Percentiles rank a stretch among this genome's conserved stretches.
These are phyloP conservation scores for Cardiospermum halicacabum DNA, from an alignment of 345 rosid species.

Conservation along the genomic window DNA sequence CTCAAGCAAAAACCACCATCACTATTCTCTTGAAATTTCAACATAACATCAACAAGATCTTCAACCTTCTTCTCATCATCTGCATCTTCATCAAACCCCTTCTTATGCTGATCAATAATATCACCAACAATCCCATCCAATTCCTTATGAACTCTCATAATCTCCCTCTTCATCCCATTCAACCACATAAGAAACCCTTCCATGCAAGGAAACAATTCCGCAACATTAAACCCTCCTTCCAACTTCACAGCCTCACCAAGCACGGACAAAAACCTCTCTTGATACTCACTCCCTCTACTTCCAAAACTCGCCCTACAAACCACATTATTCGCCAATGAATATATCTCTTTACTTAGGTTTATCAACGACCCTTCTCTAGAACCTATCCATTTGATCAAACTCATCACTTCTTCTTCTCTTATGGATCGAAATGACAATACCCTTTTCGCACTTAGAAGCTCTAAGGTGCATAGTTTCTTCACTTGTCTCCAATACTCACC, in stretches of 20 bases:
- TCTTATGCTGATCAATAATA: not conserved
- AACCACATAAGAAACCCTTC: not conserved
- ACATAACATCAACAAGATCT: conserved; percentile 23
- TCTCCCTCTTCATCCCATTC: not conserved
- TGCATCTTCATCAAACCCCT: not conserved
- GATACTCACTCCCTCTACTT: not conserved
- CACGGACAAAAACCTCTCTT: not conserved
- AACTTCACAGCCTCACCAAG: not conserved
- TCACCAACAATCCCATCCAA: not conserved
- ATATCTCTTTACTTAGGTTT: not conserved
- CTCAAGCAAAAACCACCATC: conserved; percentile 1
- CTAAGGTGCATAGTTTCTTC: not conserved
- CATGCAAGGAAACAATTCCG: conserved; percentile 25
- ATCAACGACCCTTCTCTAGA: not conserved
- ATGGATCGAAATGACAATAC: conserved; percentile 9
- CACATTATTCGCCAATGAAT: not conserved
- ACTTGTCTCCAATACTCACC: conserved; percentile 19
- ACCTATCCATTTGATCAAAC: not conserved
- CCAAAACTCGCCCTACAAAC: conserved; percentile 10
- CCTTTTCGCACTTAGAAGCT: not conserved
- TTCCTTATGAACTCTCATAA: not conserved
- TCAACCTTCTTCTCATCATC: not conserved
- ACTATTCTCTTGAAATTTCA: conserved; percentile 12
- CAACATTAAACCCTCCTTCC: conserved; percentile 3
- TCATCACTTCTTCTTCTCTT: conserved; percentile 15